Conservation (phyloP, 192 early-diverging fungal species). For the Coemansia sp. region DNA sequence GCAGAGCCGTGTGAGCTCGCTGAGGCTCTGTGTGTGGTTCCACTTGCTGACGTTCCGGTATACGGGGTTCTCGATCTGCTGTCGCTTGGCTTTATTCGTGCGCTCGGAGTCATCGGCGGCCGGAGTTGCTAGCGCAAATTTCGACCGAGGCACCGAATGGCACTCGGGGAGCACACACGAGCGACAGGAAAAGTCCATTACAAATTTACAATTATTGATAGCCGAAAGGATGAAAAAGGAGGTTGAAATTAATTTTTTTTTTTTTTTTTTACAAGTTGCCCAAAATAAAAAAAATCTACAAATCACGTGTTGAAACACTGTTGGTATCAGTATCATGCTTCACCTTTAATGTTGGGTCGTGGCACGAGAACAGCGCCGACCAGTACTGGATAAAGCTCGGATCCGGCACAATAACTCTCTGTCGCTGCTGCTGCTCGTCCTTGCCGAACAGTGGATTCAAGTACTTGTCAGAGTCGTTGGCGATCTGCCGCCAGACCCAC, state of each 20-base stretch:
- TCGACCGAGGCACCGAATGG: constrained; percentile 29
- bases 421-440: neutral
- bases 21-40: constrained; percentile 17
- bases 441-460: constrained; percentile 21
- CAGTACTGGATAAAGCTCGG: constrained; percentile 43
- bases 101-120: neutral
- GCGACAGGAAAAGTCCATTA: neutral
- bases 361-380: constrained; percentile 43
- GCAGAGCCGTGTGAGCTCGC: neutral
- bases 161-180: constrained; percentile 25
- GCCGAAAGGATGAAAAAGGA: neutral
- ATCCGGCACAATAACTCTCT: constrained; percentile 30
- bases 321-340: neutral
- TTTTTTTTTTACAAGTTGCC: neutral
- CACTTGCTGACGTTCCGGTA: constrained; percentile 27
- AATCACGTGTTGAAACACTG: neutral
- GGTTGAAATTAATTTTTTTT: neutral
- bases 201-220: neutral
- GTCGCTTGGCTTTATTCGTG: neutral
- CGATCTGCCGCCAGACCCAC: constrained; percentile 53
- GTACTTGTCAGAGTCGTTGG: neutral
- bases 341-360: constrained; percentile 24
- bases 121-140: constrained; percentile 13
- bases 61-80: constrained; percentile 28
- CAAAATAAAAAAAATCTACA: neutral